Evolutionary conservation across 2,329 filamentous ascomycete genomes (phyloP).

Genomic region (Graphilbum ipis-grandicollis): DNA sequence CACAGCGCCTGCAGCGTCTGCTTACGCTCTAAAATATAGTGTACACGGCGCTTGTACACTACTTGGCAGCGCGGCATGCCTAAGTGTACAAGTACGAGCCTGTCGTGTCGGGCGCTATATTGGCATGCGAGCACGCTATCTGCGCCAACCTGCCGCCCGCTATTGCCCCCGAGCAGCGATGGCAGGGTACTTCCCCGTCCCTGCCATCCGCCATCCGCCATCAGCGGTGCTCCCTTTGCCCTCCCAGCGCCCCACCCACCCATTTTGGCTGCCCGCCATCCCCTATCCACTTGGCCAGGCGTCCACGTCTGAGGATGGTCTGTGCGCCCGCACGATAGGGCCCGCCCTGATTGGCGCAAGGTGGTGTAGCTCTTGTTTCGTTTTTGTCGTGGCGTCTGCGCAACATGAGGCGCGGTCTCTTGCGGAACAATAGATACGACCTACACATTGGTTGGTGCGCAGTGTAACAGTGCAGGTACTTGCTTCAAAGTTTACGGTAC

Average conservation of each 20-base stretch:
- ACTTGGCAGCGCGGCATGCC: neutral
- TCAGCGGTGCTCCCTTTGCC: too few relatives aligned
- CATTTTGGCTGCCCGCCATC: too few relatives aligned
- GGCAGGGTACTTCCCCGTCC: too few relatives aligned
- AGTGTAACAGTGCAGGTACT: too few relatives aligned
- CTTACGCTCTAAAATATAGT: neutral
- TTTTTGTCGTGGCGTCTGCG: neutral
- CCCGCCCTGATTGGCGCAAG: constrained; percentile 4
- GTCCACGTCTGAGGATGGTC: neutral
- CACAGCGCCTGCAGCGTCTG: constrained; percentile 4
- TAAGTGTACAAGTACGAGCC: neutral
- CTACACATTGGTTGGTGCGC: too few relatives aligned
- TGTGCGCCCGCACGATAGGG: neutral
- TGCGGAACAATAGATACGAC: neutral
- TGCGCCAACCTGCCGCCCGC: neutral
- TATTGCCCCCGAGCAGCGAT: too few relatives aligned
- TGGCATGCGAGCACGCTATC: neutral
- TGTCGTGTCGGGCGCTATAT: neutral
- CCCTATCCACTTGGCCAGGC: neutral
- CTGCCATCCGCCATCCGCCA: neutral
- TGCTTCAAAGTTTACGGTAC: too few relatives aligned
- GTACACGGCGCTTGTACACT: neutral
- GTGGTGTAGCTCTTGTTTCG: neutral
- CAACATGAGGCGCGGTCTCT: too few relatives aligned
- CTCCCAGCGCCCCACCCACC: too few relatives aligned